Evolutionary conservation across 352 stramenopile species (phyloP).

Genomic region (Pythium rishiriense): DNA sequence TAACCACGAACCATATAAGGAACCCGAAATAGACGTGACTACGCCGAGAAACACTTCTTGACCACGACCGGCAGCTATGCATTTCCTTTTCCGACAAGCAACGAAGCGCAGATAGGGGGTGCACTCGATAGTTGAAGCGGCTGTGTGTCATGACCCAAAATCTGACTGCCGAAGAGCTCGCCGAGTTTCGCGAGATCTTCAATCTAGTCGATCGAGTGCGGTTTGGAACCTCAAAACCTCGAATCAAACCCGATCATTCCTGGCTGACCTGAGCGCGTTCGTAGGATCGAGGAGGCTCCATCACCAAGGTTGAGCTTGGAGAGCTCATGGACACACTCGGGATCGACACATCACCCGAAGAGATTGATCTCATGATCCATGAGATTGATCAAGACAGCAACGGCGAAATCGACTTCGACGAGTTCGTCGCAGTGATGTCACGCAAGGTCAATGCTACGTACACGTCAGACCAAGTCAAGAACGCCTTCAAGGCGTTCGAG

Average conservation of each 20-base stretch:
- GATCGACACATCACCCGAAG: conserved; percentile 91
- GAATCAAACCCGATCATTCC: too few relatives aligned
- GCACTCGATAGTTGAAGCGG: too few relatives aligned
- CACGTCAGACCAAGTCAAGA: conserved; percentile 92
- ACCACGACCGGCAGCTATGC: too few relatives aligned
- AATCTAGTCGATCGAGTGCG: conserved; percentile 91
- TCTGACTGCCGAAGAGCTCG: conserved; percentile 79
- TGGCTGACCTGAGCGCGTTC: too few relatives aligned
- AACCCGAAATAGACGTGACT: too few relatives aligned
- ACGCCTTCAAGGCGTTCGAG: conserved; percentile 85
- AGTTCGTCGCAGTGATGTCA: conserved; percentile 95
- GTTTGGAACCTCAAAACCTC: too few relatives aligned
- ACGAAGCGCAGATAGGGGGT: too few relatives aligned
- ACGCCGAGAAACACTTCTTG: too few relatives aligned
- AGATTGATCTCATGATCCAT: conserved; percentile 95
- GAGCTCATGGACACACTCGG: conserved; percentile 94
- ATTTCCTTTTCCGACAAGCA: too few relatives aligned
- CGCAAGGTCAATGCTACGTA: conserved; percentile 94
- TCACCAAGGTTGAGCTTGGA: conserved; percentile 93
- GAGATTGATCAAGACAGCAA: conserved; percentile 96
- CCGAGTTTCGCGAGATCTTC: conserved; percentile 94
- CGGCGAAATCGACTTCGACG: conserved; percentile 94
- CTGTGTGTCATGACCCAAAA: conserved; percentile 69
- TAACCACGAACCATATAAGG: too few relatives aligned
- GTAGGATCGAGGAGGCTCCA: conserved; percentile 90